Conservation (phyloP, 2,329 filamentous ascomycete species). For the Botrytis fragariae region DNA sequence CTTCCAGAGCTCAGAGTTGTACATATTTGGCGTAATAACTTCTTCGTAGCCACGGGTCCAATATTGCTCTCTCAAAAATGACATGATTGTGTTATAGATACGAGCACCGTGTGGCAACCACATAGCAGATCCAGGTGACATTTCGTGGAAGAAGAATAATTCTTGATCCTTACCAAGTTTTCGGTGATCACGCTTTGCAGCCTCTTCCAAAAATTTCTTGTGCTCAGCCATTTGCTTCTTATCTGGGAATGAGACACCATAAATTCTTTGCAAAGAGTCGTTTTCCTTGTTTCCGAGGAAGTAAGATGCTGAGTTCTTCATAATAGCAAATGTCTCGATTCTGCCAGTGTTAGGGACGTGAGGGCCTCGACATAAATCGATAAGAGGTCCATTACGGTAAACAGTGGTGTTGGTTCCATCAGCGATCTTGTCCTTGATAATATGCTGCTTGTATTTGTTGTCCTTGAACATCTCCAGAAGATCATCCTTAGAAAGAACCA, state of each 20-base stretch:
- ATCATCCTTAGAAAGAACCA: constrained; percentile 86
- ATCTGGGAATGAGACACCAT: constrained; percentile 93
- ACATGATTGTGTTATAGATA: constrained; percentile 86
- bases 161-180: constrained; percentile 95
- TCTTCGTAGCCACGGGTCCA: constrained; percentile 92
- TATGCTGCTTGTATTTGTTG: constrained; percentile 98
- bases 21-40: constrained; percentile 96
- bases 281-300: constrained; percentile 93
- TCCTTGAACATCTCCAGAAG: constrained; percentile 95
- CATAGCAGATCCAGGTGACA: constrained; percentile 91
- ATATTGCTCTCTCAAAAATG: constrained; percentile 82
- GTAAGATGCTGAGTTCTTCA: constrained; percentile 76
- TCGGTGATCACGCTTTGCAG: constrained; percentile 94
- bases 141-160: constrained; percentile 93
- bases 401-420: constrained; percentile 91
- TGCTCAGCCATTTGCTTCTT: constrained; percentile 94
- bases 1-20: constrained; percentile 90
- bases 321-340: constrained; percentile 91
- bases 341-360: constrained; percentile 91
- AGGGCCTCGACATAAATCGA: constrained; percentile 92
- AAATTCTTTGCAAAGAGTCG: constrained; percentile 93
- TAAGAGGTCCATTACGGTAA: constrained; percentile 85
- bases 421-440: constrained; percentile 88
- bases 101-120: constrained; percentile 88
- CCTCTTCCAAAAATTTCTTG: constrained; percentile 93